Conservation (phyloP, 2,329 filamentous ascomycete species). For the Xylaria arbuscula region DNA sequence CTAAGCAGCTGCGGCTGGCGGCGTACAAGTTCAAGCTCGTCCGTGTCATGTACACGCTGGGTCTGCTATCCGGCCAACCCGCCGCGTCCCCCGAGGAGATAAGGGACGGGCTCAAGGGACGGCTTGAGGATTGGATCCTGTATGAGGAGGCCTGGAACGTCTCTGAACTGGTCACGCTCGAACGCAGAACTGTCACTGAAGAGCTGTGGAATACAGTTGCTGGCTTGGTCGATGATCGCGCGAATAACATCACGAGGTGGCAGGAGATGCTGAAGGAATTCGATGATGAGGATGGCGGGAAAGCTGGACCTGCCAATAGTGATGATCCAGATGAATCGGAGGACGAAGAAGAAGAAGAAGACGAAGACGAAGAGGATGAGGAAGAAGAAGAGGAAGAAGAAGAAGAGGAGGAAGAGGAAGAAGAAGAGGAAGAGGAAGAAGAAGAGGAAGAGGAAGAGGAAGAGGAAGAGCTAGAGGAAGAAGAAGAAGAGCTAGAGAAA, state of each 20-base stretch:
- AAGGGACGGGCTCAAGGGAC: slow-evolving; percentile 7
- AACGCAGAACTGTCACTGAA: background rate
- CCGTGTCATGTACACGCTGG: slow-evolving; percentile 23
- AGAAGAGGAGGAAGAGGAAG: background rate
- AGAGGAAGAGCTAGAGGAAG: too few relatives aligned
- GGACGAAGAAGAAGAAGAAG: background rate
- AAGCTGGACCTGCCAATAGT: background rate
- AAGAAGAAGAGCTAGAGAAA: too few relatives aligned
- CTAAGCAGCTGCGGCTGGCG: slow-evolving; percentile 23
- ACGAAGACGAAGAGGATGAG: background rate
- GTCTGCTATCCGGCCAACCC: slow-evolving; percentile 14
- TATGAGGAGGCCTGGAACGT: slow-evolving; percentile 31
- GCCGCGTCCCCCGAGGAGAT: background rate
- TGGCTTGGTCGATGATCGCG: background rate
- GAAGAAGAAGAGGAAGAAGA: background rate
- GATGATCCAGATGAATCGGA: background rate
- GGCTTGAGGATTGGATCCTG: slow-evolving; percentile 27
- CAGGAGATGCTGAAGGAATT: slow-evolving; percentile 1
- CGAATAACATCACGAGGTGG: slow-evolving; percentile 17
- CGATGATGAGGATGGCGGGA: background rate
- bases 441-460: background rate
- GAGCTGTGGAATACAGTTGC: background rate
- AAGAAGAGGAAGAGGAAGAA: background rate
- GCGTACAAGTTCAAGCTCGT: slow-evolving; percentile 22
- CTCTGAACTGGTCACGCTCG: slow-evolving; percentile 6